These are phyloP conservation scores for Deuterostichococcus epilithicus DNA, from an alignment of 139 green algal genomes.

Conservation along the genomic window DNA sequence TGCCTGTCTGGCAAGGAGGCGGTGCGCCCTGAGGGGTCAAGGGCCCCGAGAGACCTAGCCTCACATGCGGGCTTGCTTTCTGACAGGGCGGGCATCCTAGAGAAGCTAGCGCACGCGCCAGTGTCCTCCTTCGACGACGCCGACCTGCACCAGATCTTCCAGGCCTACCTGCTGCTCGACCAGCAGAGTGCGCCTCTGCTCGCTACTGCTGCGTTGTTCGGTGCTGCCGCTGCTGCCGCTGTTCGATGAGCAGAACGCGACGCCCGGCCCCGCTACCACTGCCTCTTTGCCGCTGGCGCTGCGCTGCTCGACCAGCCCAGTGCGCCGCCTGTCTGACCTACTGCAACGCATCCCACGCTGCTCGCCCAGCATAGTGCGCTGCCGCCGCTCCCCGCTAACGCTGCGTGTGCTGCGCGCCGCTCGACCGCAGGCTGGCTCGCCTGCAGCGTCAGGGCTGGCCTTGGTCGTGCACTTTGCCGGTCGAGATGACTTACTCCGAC, in stretches of 20 bases:
- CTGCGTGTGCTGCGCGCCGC: too few relatives aligned
- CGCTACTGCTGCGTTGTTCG: neutral
- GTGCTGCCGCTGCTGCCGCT: neutral
- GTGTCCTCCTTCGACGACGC: conserved; percentile 25
- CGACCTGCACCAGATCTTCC: conserved; percentile 36
- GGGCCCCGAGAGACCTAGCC: conserved; percentile 3
- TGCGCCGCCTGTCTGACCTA: neutral
- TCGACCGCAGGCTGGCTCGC: too few relatives aligned
- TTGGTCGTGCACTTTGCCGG: too few relatives aligned
- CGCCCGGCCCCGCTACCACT: too few relatives aligned
- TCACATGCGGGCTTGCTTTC: too few relatives aligned
- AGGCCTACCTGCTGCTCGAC: conserved; percentile 31
- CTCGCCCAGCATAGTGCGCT: too few relatives aligned
- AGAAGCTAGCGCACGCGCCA: conserved; percentile 16
- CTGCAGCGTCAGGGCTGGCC: too few relatives aligned
- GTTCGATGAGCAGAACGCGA: conserved; percentile 13
- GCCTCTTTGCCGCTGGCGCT: neutral
- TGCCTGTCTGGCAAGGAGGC: conserved; percentile 1
- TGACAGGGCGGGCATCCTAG: conserved; percentile 8
- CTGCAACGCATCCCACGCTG: too few relatives aligned
- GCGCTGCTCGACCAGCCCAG: neutral
- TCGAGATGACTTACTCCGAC: too few relatives aligned
- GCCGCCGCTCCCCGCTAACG: too few relatives aligned
- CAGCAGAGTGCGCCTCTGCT: neutral
- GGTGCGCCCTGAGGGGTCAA: conserved; percentile 2